Evolutionary conservation across 331 rosid genomes (phyloP).

Genomic region (Pyrus hybrid): DNA sequence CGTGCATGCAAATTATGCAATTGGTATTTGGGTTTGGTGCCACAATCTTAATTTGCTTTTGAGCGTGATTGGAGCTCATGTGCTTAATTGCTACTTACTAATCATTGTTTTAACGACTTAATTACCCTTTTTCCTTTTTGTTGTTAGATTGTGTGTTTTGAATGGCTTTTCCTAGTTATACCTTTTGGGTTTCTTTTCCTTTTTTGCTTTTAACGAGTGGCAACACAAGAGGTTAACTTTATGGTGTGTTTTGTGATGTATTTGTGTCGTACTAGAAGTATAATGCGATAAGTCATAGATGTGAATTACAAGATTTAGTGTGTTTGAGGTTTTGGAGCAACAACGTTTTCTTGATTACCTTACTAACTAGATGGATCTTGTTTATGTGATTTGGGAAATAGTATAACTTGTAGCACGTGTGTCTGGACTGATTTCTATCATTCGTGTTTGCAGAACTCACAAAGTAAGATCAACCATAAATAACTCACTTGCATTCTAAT

Average conservation of each 20-base stretch:
- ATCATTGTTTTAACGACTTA: slow-evolving; percentile 28
- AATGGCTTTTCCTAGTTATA: not conserved
- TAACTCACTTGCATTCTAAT: no score
- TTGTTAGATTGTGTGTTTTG: not conserved
- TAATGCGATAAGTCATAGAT: not conserved
- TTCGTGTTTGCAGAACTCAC: no score
- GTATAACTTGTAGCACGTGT: no score
- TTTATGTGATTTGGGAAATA: not conserved
- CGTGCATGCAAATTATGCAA: not conserved
- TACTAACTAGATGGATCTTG: not conserved
- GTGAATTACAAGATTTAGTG: not conserved
- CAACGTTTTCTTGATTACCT: not conserved
- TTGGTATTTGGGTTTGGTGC: not conserved
- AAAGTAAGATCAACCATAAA: no score
- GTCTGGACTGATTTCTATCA: no score
- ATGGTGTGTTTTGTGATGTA: not conserved
- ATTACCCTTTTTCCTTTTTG: not conserved
- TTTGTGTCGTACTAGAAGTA: not conserved
- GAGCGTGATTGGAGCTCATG: slow-evolving; percentile 21
- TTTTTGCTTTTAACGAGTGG: not conserved
- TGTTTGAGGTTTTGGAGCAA: not conserved
- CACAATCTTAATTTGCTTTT: not conserved
- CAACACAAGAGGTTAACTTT: not conserved
- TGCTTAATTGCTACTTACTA: slow-evolving; percentile 9
- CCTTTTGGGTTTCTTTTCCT: slow-evolving; percentile 1